phyloP scores from a whole-genome alignment of 2,329 filamentous ascomycete genomes.

The Alternaria novae-zelandiae region DNA sequence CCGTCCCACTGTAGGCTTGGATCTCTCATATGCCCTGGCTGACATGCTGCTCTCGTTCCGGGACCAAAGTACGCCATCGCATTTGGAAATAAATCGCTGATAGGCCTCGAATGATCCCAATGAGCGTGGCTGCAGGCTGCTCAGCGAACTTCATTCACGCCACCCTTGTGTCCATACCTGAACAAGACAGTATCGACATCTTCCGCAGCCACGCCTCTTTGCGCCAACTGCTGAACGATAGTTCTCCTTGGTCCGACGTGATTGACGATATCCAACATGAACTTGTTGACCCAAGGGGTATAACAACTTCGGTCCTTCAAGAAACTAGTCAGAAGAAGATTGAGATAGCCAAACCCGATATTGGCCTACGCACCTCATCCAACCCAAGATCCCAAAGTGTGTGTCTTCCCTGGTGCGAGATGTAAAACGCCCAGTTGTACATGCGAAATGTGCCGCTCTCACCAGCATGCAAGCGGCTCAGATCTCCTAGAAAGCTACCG shows the following conservation, averaged over 20 bases:
- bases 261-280: conserved; percentile 35
- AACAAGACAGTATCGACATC: conserved; percentile 39
- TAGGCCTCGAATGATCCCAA: conserved; percentile 43
- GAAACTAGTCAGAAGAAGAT: background rate
- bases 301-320: conserved; percentile 39
- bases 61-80: conserved; percentile 41
- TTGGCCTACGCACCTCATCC: conserved; percentile 29
- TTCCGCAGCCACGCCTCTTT: conserved; percentile 25
- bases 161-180: conserved; percentile 22
- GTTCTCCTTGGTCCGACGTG: conserved; percentile 36
- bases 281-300: conserved; percentile 43
- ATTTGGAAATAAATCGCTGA: conserved; percentile 35
- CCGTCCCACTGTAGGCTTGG: conserved; percentile 40
- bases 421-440: conserved; percentile 46
- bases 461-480: conserved; percentile 37
- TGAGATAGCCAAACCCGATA: background rate
- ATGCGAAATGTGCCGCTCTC: conserved; percentile 37
- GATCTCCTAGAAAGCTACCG: conserved; percentile 41
- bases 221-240: conserved; percentile 35
- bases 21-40: conserved; percentile 40
- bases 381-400: conserved; percentile 44
- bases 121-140: conserved; percentile 37
- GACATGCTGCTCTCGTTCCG: conserved; percentile 34
- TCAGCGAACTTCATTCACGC: background rate
- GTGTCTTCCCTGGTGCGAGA: conserved; percentile 32